Evolutionary conservation across 169 alveolate genomes (phyloP).

Genomic region (Babesia divergens): DNA sequence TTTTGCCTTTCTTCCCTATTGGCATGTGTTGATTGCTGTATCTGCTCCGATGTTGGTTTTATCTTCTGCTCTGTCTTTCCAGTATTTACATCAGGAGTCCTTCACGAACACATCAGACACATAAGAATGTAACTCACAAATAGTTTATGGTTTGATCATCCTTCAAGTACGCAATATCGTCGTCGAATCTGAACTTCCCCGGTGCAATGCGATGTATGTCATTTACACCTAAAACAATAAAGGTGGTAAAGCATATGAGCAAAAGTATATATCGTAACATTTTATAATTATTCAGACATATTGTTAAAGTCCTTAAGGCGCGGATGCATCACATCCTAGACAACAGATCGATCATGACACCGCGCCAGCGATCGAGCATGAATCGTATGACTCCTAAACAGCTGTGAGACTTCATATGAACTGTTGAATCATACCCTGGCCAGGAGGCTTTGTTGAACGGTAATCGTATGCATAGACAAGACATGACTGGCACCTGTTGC

Average conservation of each 20-base stretch:
- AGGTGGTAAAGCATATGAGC: not conserved
- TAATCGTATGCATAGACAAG: slow-evolving; percentile 43
- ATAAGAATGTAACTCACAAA: too few species aligned
- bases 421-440: slow-evolving; percentile 37
- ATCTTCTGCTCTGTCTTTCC: not conserved
- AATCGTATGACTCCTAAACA: slow-evolving; percentile 37
- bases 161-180: slow-evolving; percentile 21
- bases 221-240: not conserved
- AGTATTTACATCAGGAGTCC: not conserved
- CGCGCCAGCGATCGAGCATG: slow-evolving; percentile 34
- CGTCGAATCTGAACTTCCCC: slow-evolving; percentile 62
- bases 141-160: not conserved
- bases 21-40: not conserved
- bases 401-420: not conserved
- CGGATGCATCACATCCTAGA: not conserved
- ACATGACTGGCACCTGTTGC: slow-evolving; percentile 43
- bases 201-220: slow-evolving; percentile 38
- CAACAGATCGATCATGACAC: slow-evolving; percentile 29
- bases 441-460: slow-evolving; percentile 60
- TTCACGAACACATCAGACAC: too few species aligned
- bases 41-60: not conserved
- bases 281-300: not conserved
- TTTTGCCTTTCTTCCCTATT: not conserved
- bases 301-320: not conserved
- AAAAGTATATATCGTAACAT: not conserved